Conservation (phyloP, 805 yeast genomes). For the Hagleromyces aurorensis region DNA sequence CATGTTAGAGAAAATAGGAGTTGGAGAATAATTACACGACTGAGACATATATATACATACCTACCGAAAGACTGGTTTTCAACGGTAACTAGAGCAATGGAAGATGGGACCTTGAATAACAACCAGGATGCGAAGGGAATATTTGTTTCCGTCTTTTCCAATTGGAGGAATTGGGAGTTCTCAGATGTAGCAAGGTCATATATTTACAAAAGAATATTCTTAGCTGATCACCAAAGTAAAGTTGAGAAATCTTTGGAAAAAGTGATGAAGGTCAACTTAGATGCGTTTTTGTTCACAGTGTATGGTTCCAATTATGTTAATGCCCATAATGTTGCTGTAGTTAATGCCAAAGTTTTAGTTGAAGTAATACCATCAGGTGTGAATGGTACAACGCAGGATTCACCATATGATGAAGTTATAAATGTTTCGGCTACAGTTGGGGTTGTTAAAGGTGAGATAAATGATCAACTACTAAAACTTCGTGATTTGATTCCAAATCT, state of each 20-base stretch:
- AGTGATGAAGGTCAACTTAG: conserved; percentile 12
- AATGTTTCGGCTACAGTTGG: conserved; percentile 20
- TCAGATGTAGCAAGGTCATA: conserved; percentile 49
- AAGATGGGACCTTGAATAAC: conserved; percentile 18
- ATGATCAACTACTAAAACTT: conserved; percentile 16
- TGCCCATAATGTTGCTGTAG: conserved; percentile 20
- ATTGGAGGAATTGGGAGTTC: conserved; percentile 93
- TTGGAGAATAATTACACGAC: conserved; percentile 78
- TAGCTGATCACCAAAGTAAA: conserved; percentile 12
- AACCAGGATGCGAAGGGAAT: conserved; percentile 46
- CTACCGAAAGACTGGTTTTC: conserved; percentile 50
- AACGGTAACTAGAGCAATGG: conserved; percentile 14
- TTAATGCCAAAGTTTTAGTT: conserved; percentile 14
- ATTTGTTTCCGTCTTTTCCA: conserved; percentile 51
- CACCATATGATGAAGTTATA: conserved; percentile 11
- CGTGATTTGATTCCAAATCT: conserved; percentile 5
- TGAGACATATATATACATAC: conserved; percentile 61
- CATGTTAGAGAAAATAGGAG: conserved; percentile 77
- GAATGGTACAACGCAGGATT: conserved; percentile 6
- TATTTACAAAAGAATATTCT: conserved; percentile 46
- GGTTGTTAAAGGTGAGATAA: conserved; percentile 21
- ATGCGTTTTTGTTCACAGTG: conserved; percentile 21
- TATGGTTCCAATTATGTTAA: conserved; percentile 19
- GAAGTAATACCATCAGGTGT: conserved; percentile 14
- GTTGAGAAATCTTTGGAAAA: conserved; percentile 8